Conservation (phyloP, 768 basidiomycete species). For the Mycena sanguinolenta region DNA sequence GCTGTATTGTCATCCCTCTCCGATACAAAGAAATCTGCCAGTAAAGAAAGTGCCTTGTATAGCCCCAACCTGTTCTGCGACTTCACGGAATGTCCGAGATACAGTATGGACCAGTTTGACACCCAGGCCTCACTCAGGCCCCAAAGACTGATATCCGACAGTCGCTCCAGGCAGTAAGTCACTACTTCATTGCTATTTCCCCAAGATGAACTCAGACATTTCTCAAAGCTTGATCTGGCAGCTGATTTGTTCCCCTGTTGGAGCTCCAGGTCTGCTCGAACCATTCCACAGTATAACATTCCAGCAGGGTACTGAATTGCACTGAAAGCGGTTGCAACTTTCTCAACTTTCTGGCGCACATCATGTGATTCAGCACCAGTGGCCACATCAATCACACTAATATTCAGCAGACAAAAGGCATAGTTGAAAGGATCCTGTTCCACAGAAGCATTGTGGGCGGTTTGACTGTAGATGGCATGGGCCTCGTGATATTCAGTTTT, state of each 20-base stretch:
- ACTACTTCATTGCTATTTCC: background rate
- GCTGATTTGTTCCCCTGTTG: background rate
- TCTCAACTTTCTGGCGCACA: background rate
- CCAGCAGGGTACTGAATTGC: background rate
- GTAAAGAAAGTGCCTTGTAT: background rate
- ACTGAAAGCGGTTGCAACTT: background rate
- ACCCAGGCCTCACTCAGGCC: background rate
- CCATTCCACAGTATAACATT: background rate
- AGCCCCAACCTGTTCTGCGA: background rate
- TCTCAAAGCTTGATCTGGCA: background rate
- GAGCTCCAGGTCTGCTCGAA: background rate
- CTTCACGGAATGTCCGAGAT: background rate
- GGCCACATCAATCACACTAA: slow-evolving; percentile 7
- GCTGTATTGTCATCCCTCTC: background rate
- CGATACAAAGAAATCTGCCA: background rate
- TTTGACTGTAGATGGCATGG: background rate
- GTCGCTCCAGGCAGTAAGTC: slow-evolving; percentile 8
- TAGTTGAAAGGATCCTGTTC: slow-evolving; percentile 8
- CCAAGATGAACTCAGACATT: background rate
- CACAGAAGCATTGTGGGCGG: background rate
- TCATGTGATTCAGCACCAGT: background rate
- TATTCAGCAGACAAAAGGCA: slow-evolving; percentile 14
- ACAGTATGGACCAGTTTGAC: background rate
- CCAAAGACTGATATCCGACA: background rate
- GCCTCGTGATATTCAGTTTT: no score